Evolutionary conservation across 2,329 filamentous ascomycete species (phyloP).

Genomic region (Sclerotinia subarctica): DNA sequence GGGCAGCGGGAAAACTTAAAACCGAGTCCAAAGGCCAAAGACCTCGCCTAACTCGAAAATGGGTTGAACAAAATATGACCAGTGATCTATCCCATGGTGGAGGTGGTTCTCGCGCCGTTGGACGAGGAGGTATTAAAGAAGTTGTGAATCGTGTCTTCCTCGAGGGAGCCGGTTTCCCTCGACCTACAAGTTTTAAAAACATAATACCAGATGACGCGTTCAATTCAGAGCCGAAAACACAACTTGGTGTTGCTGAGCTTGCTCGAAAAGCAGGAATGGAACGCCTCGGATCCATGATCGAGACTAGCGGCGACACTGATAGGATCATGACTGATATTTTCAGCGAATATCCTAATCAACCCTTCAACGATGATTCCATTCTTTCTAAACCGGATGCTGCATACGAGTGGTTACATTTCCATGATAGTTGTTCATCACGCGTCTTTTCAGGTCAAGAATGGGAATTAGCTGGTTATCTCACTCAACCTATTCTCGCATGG

Average conservation of each 20-base stretch:
- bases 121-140: conserved; percentile 68
- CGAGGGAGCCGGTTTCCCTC: conserved; percentile 68
- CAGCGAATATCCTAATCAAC: conserved; percentile 76
- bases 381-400: conserved; percentile 76
- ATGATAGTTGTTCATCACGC: conserved; percentile 75
- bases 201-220: conserved; percentile 32
- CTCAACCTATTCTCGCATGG: conserved; percentile 81
- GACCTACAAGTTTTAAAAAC: conserved; percentile 36
- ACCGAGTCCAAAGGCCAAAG: conserved; percentile 44
- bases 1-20: conserved; percentile 72
- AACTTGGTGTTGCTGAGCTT: conserved; percentile 69
- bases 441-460: conserved; percentile 86
- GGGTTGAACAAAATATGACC: conserved; percentile 71
- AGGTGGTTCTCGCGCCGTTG: conserved; percentile 67
- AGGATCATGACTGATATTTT: conserved; percentile 82
- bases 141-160: conserved; percentile 76
- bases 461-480: conserved; percentile 85
- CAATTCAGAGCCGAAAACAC: conserved; percentile 46
- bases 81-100: conserved; percentile 67
- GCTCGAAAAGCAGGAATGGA: conserved; percentile 70
- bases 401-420: conserved; percentile 95
- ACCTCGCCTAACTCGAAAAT: conserved; percentile 63
- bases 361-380: conserved; percentile 89
- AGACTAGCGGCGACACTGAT: conserved; percentile 75
- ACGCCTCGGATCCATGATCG: conserved; percentile 70